These are phyloP conservation scores for Fusarium virguliforme DNA, from an alignment of 2,329 filamentous ascomycete genomes.

Conservation along the genomic window DNA sequence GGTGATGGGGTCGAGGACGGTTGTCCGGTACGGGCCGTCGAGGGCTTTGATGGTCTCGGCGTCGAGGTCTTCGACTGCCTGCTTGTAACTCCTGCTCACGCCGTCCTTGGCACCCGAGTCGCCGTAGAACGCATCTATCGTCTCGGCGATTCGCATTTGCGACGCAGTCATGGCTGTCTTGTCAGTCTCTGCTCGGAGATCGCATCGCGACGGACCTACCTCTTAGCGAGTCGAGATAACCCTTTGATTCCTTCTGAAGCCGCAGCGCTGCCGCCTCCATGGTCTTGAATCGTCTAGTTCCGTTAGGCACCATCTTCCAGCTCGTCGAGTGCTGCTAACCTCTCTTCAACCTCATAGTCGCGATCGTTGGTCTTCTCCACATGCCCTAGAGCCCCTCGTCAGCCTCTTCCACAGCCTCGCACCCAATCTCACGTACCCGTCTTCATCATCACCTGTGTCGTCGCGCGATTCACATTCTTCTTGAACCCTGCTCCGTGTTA, in stretches of 20 bases:
- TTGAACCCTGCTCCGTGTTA: slow-evolving; percentile 65
- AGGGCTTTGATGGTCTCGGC: slow-evolving; percentile 98
- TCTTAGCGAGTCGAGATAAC: slow-evolving; percentile 95
- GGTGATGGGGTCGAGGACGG: slow-evolving; percentile 94
- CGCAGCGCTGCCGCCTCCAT: slow-evolving; percentile 96
- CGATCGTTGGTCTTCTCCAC: slow-evolving; percentile 99
- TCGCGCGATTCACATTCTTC: slow-evolving; percentile 98
- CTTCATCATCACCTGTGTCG: slow-evolving; percentile 99
- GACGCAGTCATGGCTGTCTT: slow-evolving; percentile 95
- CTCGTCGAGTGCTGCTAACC: slow-evolving; percentile 63
- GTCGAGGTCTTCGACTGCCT: slow-evolving; percentile 97
- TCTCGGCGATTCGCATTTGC: slow-evolving; percentile 99
- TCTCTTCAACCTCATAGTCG: slow-evolving; percentile 98
- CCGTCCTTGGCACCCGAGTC: slow-evolving; percentile 95
- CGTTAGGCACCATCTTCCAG: slow-evolving; percentile 42
- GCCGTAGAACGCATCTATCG: slow-evolving; percentile 99
- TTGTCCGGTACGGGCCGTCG: slow-evolving; percentile 94
- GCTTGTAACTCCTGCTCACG: slow-evolving; percentile 97
- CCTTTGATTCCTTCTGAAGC: slow-evolving; percentile 97
- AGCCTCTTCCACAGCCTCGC: slow-evolving; percentile 16
- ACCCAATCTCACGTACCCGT: slow-evolving; percentile 73
- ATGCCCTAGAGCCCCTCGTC: slow-evolving; percentile 73
- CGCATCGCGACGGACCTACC: slow-evolving; percentile 63
- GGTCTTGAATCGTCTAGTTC: slow-evolving; percentile 87
- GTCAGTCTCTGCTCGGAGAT: slow-evolving; percentile 31